These are phyloP conservation scores for Brachypodium distachyon DNA, from an alignment of 202 grass and related monocot species.

Conservation along the genomic window DNA sequence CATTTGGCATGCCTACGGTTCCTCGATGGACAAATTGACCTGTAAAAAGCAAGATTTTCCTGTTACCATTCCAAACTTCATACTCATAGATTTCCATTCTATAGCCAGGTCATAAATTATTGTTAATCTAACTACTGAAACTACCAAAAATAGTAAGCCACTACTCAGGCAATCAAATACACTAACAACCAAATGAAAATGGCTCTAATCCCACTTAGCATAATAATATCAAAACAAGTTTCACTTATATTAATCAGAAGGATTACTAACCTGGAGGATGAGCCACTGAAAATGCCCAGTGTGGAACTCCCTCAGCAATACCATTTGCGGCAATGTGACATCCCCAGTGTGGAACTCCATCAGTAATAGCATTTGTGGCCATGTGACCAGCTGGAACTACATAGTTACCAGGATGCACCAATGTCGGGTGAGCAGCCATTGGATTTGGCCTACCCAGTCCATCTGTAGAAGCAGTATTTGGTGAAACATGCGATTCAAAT, in stretches of 20 bases:
- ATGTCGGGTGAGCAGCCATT: conserved; percentile 16
- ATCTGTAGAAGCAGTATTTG: conserved; percentile 17
- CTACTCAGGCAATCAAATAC: neutral
- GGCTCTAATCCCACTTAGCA: neutral
- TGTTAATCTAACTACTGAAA: neutral
- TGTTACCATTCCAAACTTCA: conserved; percentile 18
- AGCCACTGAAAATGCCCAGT: too few species aligned
- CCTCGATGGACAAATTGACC: conserved; percentile 23
- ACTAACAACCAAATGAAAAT: neutral
- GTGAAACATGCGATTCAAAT: conserved; percentile 36
- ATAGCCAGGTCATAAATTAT: neutral
- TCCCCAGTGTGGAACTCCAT: conserved; percentile 34
- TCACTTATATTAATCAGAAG: conserved; percentile 4
- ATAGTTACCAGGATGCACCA: conserved; percentile 32
- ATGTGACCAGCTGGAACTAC: conserved; percentile 32
- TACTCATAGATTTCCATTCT: conserved; percentile 6
- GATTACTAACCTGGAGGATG: conserved; percentile 39
- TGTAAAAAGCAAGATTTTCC: conserved; percentile 21
- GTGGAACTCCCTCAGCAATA: conserved; percentile 33
- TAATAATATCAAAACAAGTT: conserved; percentile 5
- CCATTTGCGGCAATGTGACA: conserved; percentile 25
- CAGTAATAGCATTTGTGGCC: conserved; percentile 23
- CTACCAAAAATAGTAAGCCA: conserved; percentile 5
- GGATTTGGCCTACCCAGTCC: conserved; percentile 5
- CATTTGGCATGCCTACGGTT: conserved; percentile 23